Base-by-base conservation (phyloP, 176 grass and related monocot species). In the Cenchrus purpureus region DNA sequence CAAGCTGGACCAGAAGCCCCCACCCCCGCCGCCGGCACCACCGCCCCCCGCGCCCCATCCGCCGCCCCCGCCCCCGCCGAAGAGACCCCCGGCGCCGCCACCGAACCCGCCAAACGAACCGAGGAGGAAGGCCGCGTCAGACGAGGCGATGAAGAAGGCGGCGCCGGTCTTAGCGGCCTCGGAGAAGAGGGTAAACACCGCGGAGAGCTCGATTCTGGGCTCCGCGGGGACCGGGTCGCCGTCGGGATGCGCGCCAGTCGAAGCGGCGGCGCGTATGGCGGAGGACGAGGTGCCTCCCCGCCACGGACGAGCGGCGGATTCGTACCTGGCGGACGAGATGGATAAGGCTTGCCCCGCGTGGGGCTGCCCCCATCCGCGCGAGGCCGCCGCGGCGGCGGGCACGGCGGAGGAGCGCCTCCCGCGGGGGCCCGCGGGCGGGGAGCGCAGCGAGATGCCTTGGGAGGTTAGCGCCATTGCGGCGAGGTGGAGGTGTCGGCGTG, bases 1-100 rank as follows among this genome's bases (percentile, higher is more conserved):
- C 12, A 94, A 54, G 77, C 73, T 68, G 6, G 88, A 92, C 97
- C 87, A 99, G 84, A 99, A 99, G 17, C 86, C 86, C 84, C 6
- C 89, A 40, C 88, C 79, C 1, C 80, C 95, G 15, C 85, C 88
- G 5, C 70, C 82, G 5, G 52, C 74, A 29, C 87, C 91, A 2
- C 91, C 91, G 2, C 93, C 84, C 3, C 90, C 90, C 37, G 72
- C 79, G 16, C 90, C 95, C 50, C 91, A 90, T 34, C 91, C 89
- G 20, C 91, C 91, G 0, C 54, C 81, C 4, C 88, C 84, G 0
- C 84, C 31, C 31, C 31, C 83, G 5, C 88, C 82, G 58, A 86
- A 58, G 28, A 73, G 72, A 48, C 89, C 91, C 9, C 84, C 89
- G 6, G 6, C 84, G 71, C 76, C 87, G 13, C 86, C 89, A 10